Conservation (phyloP, 768 basidiomycete species). For the Hygrocybe coccinea region DNA sequence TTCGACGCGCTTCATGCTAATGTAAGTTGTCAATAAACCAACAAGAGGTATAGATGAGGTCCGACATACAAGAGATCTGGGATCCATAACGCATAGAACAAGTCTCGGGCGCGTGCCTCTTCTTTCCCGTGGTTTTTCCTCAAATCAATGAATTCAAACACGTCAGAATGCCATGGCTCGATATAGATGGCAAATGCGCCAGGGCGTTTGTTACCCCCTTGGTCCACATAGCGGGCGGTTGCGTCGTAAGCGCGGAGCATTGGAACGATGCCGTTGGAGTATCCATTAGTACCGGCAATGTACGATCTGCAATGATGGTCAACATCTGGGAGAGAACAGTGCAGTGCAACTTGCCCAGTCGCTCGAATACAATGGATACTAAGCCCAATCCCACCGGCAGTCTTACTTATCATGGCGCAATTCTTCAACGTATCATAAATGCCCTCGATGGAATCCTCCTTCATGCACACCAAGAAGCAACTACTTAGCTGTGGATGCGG, state of each 20-base stretch:
- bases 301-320: constrained; percentile 60
- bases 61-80: constrained; percentile 83
- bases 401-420: constrained; percentile 99
- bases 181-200: constrained; percentile 98
- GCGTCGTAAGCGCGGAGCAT: constrained; percentile 99
- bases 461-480: constrained; percentile 98
- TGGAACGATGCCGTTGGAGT: constrained; percentile 97
- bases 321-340: constrained; percentile 1
- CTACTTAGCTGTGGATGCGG: constrained; percentile 92
- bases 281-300: constrained; percentile 98
- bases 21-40: not conserved
- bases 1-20: constrained; percentile 96
- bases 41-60: not conserved
- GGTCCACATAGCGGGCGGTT: constrained; percentile 97
- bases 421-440: constrained; percentile 98
- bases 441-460: constrained; percentile 97
- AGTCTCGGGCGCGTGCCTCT: constrained; percentile 90
- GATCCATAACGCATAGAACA: constrained; percentile 98
- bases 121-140: constrained; percentile 99
- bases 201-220: constrained; percentile 98
- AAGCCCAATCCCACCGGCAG: constrained; percentile 95
- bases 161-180: constrained; percentile 97
- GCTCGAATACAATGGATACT: constrained; percentile 96
- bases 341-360: constrained; percentile 59
- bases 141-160: constrained; percentile 96